phyloP scores from a whole-genome alignment of 805 yeast genomes.

The Spathaspora sp. region DNA sequence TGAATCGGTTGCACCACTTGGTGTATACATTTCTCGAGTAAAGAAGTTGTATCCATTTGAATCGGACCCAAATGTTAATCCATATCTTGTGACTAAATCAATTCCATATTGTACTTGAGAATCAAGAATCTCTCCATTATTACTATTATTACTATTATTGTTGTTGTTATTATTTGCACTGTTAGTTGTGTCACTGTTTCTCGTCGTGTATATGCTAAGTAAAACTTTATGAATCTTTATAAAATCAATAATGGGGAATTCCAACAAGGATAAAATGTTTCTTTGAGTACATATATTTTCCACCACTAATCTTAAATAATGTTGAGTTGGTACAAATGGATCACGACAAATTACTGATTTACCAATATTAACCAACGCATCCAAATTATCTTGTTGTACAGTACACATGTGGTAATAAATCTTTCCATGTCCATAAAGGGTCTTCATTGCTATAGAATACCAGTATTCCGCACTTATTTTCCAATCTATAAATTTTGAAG shows the following conservation, averaged over 20 bases:
- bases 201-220: conserved; percentile 45
- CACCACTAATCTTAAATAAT: conserved; percentile 71
- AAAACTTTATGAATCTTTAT: conserved; percentile 67
- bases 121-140: conserved; percentile 28
- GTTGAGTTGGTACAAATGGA: conserved; percentile 80
- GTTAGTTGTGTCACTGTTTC: conserved; percentile 2
- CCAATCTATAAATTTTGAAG: conserved; percentile 83
- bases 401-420: conserved; percentile 85
- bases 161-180: conserved; percentile 3
- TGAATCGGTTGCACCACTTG: conserved; percentile 26
- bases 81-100: conserved; percentile 61
- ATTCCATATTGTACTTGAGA: conserved; percentile 51
- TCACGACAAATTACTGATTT: conserved; percentile 77
- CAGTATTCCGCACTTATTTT: conserved; percentile 77
- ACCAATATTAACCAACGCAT: conserved; percentile 76
- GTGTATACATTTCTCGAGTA: conserved; percentile 38
- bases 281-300: conserved; percentile 72
- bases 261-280: conserved; percentile 54
- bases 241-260: conserved; percentile 57
- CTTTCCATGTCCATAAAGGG: conserved; percentile 80
- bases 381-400: conserved; percentile 72
- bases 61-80: conserved; percentile 65
- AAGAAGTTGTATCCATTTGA: conserved; percentile 62
- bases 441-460: conserved; percentile 71
- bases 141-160: conserved; percentile 1